phyloP scores from a whole-genome alignment of 306 rosid species.

The Rosa persica region DNA sequence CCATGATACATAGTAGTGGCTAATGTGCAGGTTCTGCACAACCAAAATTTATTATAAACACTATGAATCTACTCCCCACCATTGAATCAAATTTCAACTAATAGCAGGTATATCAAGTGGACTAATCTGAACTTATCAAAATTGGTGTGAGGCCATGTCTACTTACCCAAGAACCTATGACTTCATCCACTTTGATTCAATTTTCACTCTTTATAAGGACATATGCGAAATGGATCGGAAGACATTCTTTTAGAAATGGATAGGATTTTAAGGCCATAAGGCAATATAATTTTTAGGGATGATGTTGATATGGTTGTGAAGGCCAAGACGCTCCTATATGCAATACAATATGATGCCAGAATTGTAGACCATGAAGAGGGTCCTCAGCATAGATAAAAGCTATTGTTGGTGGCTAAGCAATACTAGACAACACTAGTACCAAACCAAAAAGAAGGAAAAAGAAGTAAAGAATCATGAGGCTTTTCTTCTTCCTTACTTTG shows the following conservation, averaged over 20 bases:
- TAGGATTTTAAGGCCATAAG: constrained; percentile 72
- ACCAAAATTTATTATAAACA: no score
- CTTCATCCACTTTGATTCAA: constrained; percentile 84
- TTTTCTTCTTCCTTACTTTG: constrained; percentile 12
- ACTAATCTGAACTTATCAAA: constrained; percentile 85
- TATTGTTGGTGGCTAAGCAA: constrained; percentile 62
- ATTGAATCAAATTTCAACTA: no score
- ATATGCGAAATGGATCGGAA: constrained; percentile 58
- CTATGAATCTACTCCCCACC: no score
- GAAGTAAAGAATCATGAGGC: constrained; percentile 15
- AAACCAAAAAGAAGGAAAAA: constrained; percentile 13
- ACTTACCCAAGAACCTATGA: constrained; percentile 96
- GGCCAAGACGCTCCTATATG: constrained; percentile 54
- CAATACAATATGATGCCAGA: constrained; percentile 65
- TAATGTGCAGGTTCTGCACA: no score
- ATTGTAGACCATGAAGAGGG: constrained; percentile 81
- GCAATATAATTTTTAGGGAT: constrained; percentile 65
- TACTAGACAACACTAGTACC: constrained; percentile 69
- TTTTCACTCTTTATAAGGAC: constrained; percentile 69
- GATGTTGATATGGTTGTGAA: constrained; percentile 73
- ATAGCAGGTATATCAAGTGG: constrained; percentile 36
- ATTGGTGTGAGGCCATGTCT: constrained; percentile 98
- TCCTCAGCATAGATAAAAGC: constrained; percentile 61
- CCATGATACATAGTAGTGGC: no score
- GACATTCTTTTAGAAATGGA: constrained; percentile 87